Evolutionary conservation across 78 protist genomes (phyloP), one percentile per base, ranked within the genome.

Genomic region (Chrysochromulina tobinii): DNA sequence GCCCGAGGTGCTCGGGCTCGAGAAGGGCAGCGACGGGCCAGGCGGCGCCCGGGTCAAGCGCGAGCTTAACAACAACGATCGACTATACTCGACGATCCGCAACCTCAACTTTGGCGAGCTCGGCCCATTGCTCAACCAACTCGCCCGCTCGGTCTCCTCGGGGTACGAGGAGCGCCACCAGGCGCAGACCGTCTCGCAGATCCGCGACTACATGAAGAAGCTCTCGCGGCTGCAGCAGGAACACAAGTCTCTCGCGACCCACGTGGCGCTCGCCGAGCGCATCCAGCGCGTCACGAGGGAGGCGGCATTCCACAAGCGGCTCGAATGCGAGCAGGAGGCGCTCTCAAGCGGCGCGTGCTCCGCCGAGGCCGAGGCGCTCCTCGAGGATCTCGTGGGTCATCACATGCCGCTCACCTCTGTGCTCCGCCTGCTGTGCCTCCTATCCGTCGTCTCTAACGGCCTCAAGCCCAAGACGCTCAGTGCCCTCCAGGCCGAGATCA

Each of bases 381-480:
- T 73, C 58, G 83, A 50, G 18, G 83, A 2, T 59, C 64, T 59
- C 23, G 64, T 20, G 72, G 27, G 25, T 7, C 27, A 9, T 8
- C 8, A 66, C 27, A 6, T 18, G 87, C 93, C 95, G 50, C 68
- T 96, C 54, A 23, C 55, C 50, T 53, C 7, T 20, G 85, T 84
- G 57, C 38, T 91, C 59, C 92, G 99, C 59, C 83, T 98, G 54
- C 21, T 96, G 18, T 87, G 95, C 58, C 91, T 98, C 38, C 38
- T 53, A 18, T 95, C 97, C 64, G 9, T 95, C 20, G 59, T 84
- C 8, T 11, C 7, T 50, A 77, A 55, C 59, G 98, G 99, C 66
- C 27, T 98, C 87, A 79, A 79, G 55, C 87, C 83, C 72, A 48
- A n/a, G 20, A 94, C 66, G 68, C 88, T 83, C 54, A 3, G 8